Evolutionary conservation across 129 eudicot genomes (phyloP).

Genomic region (Oenanthe sinensis): DNA sequence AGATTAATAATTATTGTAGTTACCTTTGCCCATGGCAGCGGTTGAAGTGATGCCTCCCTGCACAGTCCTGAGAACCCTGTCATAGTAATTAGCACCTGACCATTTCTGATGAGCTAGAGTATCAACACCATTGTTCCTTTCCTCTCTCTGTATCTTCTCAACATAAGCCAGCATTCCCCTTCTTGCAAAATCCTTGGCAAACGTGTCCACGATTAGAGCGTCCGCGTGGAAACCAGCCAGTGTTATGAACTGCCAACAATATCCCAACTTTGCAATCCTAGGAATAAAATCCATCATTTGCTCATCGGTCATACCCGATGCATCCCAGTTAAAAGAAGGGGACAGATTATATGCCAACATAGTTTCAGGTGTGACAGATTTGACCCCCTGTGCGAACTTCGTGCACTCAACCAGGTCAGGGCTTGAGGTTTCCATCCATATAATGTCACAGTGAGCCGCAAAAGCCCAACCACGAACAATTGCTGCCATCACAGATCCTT

Average conservation of each 20-base stretch:
- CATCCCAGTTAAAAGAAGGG: conserved; percentile 99
- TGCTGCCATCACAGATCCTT: conserved; percentile 79
- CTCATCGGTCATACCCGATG: conserved; percentile 80
- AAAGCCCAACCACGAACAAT: conserved; percentile 94
- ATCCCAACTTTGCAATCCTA: conserved; percentile 77
- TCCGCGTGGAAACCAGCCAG: conserved; percentile 93
- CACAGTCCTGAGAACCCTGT: conserved; percentile 83
- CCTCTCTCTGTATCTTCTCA: conserved; percentile 90
- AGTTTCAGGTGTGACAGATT: conserved; percentile 49
- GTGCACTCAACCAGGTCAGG: conserved; percentile 91
- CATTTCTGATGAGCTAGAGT: conserved; percentile 97
- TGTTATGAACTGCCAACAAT: conserved; percentile 93
- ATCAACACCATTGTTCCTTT: conserved; percentile 76
- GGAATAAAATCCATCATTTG: conserved; percentile 93
- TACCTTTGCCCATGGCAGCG: conserved; percentile 99
- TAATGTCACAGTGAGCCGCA: conserved; percentile 56
- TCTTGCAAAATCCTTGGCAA: conserved; percentile 71
- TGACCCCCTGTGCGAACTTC: conserved; percentile 66
- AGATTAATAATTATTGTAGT: neutral
- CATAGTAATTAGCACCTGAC: conserved; percentile 98
- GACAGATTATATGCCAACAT: conserved; percentile 94
- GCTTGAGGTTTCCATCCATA: conserved; percentile 98
- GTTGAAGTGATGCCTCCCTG: conserved; percentile 98
- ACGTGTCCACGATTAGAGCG: conserved; percentile 66
- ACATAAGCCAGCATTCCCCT: conserved; percentile 97